Percentiles rank a stretch among this genome's conserved stretches.
phyloP scores from a whole-genome alignment of 192 early-diverging fungal species.

The Coemansia sp. region DNA sequence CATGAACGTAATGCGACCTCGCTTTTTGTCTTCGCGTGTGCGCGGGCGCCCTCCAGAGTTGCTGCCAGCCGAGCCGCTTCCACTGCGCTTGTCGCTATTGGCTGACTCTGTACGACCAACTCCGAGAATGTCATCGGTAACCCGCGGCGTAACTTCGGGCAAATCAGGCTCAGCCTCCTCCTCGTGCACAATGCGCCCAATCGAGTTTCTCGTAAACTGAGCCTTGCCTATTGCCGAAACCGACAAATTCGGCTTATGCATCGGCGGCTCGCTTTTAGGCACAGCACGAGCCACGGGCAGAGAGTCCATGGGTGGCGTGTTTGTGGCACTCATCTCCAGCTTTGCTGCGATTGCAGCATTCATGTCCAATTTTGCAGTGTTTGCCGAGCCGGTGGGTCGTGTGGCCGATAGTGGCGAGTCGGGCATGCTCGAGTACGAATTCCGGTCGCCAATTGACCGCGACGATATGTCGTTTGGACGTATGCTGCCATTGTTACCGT shows the following conservation, averaged over 20 bases:
- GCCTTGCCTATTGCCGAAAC: constrained; percentile 19
- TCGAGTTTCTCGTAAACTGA: constrained; percentile 48
- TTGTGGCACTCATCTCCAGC: not conserved
- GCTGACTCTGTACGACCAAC: constrained; percentile 35
- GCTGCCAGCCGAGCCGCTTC: not conserved
- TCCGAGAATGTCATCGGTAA: constrained; percentile 54
- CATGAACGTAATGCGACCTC: constrained; percentile 57
- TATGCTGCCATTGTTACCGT: constrained; percentile 20
- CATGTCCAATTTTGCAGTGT: not conserved
- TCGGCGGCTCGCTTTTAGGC: constrained; percentile 1
- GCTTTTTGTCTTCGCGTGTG: constrained; percentile 55
- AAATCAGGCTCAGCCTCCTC: constrained; percentile 45
- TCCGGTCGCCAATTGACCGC: constrained; percentile 34
- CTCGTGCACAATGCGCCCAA: constrained; percentile 54
- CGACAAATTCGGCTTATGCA: constrained; percentile 6
- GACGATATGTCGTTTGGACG: constrained; percentile 26
- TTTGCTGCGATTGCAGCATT: not conserved
- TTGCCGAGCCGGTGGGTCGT: not conserved
- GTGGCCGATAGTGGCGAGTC: constrained; percentile 27
- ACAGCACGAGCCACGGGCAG: not conserved
- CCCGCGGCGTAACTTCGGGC: constrained; percentile 42
- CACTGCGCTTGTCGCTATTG: not conserved
- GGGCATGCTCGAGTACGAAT: constrained; percentile 46
- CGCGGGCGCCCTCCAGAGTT: constrained; percentile 20
- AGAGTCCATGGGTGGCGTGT: constrained; percentile 12